Percentiles rank a stretch among this genome's conserved stretches.
phyloP scores from a whole-genome alignment of 2,329 filamentous ascomycete species.

The Trichophyton benhamiae region DNA sequence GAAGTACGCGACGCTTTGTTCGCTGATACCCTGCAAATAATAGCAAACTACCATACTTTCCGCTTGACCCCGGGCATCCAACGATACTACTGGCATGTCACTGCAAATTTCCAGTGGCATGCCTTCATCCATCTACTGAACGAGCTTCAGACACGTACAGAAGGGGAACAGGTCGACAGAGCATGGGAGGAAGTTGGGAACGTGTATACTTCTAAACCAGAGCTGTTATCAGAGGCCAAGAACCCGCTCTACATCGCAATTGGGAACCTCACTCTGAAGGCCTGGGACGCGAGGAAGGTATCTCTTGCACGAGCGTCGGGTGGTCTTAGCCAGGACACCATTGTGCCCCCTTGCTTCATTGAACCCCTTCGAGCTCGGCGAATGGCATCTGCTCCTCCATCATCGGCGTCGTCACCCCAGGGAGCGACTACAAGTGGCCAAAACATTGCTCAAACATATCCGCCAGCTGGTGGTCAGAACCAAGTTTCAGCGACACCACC shows the following conservation, averaged over 20 bases:
- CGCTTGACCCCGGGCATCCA: slow-evolving; percentile 27
- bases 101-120: slow-evolving; percentile 39
- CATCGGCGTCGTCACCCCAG: neutral
- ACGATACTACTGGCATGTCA: slow-evolving; percentile 32
- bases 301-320: neutral
- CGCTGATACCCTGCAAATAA: slow-evolving; percentile 24
- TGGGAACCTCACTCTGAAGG: slow-evolving; percentile 32
- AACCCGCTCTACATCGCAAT: slow-evolving; percentile 34
- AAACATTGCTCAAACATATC: neutral
- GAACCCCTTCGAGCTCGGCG: neutral
- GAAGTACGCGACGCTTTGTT: slow-evolving; percentile 29
- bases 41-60: slow-evolving; percentile 26
- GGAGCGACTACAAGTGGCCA: neutral
- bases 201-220: slow-evolving; percentile 20
- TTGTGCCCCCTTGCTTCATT: neutral
- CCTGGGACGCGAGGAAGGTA: slow-evolving; percentile 28
- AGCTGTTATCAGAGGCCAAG: slow-evolving; percentile 23
- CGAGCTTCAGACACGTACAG: slow-evolving; percentile 25
- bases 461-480: neutral
- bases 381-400: neutral
- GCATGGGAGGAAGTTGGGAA: slow-evolving; percentile 35
- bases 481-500: neutral
- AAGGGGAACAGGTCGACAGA: slow-evolving; percentile 22
- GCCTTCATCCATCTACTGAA: slow-evolving; percentile 36
- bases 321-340: neutral